phyloP scores from a whole-genome alignment of 2,329 filamentous ascomycete genomes.

The Escovopsis sp. region DNA sequence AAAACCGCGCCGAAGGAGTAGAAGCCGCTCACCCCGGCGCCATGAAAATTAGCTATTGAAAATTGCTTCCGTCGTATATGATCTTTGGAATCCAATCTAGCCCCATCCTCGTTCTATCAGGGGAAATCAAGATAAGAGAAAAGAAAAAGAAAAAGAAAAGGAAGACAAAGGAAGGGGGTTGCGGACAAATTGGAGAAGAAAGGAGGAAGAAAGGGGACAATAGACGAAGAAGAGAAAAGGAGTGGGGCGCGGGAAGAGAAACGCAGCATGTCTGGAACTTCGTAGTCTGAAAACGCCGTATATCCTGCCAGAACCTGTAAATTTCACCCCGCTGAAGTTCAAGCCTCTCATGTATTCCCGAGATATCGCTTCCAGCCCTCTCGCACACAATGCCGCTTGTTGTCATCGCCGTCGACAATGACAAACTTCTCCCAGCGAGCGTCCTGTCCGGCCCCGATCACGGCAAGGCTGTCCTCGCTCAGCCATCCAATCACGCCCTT shows the following conservation, averaged over 20 bases:
- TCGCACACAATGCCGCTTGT: slow-evolving; percentile 49
- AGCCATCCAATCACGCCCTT: slow-evolving; percentile 84
- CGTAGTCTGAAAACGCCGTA: background rate
- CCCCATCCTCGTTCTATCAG: background rate
- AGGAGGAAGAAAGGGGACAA: too few species aligned
- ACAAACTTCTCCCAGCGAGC: slow-evolving; percentile 81
- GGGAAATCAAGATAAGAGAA: background rate
- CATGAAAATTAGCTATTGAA: slow-evolving; percentile 11
- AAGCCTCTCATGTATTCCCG: slow-evolving; percentile 19
- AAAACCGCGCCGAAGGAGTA: slow-evolving; percentile 17
- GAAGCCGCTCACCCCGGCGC: slow-evolving; percentile 28
- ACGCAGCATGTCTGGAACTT: too few species aligned
- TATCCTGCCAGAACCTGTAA: background rate
- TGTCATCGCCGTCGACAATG: slow-evolving; percentile 52
- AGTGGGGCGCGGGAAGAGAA: too few species aligned
- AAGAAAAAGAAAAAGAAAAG: too few species aligned
- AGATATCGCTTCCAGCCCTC: slow-evolving; percentile 78
- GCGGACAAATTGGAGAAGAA: too few species aligned
- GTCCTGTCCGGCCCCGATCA: slow-evolving; percentile 66
- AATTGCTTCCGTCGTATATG: background rate
- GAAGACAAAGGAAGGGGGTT: background rate
- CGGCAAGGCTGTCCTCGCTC: slow-evolving; percentile 55
- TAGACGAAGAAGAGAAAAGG: too few species aligned
- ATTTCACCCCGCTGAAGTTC: background rate
- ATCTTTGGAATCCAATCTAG: slow-evolving; percentile 9